Evolutionary conservation across 345 rosid genomes (phyloP).

Genomic region (Linum lewisii): DNA sequence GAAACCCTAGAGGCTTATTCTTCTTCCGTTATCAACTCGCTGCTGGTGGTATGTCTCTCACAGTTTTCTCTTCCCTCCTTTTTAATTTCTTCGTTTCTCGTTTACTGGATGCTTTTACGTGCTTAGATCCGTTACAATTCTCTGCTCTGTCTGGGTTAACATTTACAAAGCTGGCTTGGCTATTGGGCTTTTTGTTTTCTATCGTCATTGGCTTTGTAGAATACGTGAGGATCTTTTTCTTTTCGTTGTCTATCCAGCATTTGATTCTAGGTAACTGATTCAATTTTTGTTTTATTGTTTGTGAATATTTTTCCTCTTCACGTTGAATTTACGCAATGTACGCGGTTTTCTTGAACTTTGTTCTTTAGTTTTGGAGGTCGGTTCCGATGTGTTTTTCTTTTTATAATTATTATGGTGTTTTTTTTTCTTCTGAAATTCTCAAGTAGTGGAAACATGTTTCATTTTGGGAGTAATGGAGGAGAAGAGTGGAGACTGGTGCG

Average conservation of each 20-base stretch:
- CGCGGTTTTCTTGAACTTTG: conserved; percentile 5
- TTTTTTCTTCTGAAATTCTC: background rate
- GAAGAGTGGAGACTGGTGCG: background rate
- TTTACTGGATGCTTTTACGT: background rate
- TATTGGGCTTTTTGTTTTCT: background rate
- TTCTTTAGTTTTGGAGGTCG: conserved; percentile 8
- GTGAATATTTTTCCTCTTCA: background rate
- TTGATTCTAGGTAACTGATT: conserved; percentile 3
- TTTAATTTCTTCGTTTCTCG: background rate
- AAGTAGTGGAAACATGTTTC: background rate
- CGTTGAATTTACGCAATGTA: conserved; percentile 29
- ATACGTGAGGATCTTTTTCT: background rate
- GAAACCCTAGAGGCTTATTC: conserved; percentile 32
- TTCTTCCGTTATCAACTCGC: conserved; percentile 21
- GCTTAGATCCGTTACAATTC: conserved; percentile 34
- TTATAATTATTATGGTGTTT: background rate
- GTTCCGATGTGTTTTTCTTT: background rate
- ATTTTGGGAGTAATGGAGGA: background rate
- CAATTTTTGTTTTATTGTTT: conserved; percentile 10
- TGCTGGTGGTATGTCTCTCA: conserved; percentile 13
- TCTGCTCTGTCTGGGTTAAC: background rate
- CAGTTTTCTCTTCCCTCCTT: background rate
- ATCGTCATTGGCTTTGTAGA: background rate
- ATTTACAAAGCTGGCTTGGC: background rate
- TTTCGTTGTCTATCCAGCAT: too few relatives aligned